Conservation (phyloP, 164 flowering plant genomes). For the Berberis thunbergii region DNA sequence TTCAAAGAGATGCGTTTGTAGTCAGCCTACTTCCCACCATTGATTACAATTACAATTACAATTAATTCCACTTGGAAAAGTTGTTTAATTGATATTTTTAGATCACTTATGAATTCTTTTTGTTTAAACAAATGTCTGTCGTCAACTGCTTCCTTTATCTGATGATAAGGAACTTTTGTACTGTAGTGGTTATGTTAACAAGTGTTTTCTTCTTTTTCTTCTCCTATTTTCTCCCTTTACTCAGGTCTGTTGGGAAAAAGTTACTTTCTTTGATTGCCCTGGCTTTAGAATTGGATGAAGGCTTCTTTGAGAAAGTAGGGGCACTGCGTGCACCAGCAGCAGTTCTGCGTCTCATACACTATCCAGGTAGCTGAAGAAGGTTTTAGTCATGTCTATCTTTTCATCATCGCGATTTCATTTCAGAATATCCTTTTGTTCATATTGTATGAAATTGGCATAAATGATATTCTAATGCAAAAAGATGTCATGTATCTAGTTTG, state of each 20-base stretch:
- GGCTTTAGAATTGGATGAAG: conserved; percentile 56
- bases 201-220: conserved; percentile 4
- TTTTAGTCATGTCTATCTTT: conserved; percentile 3
- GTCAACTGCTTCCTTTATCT: too few relatives aligned
- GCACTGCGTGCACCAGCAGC: conserved; percentile 40
- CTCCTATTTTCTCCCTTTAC: not conserved
- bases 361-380: conserved; percentile 51
- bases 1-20: too few relatives aligned
- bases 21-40: too few relatives aligned
- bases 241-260: conserved; percentile 28
- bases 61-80: too few relatives aligned
- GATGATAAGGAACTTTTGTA: too few relatives aligned
- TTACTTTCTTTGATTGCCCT: conserved; percentile 52
- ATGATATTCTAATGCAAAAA: not conserved
- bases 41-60: too few relatives aligned
- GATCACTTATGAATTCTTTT: too few relatives aligned
- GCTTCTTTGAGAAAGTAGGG: conserved; percentile 57
- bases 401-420: not conserved
- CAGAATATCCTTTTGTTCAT: not conserved
- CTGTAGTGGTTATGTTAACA: too few relatives aligned
- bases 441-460: not conserved
- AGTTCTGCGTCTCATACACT: conserved; percentile 64
- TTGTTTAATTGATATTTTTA: too few relatives aligned
- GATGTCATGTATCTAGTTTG: not conserved
- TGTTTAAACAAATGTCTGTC: too few relatives aligned